phyloP scores from a whole-genome alignment of 2,329 filamentous ascomycete species.

The Aureobasidium pullulans region DNA sequence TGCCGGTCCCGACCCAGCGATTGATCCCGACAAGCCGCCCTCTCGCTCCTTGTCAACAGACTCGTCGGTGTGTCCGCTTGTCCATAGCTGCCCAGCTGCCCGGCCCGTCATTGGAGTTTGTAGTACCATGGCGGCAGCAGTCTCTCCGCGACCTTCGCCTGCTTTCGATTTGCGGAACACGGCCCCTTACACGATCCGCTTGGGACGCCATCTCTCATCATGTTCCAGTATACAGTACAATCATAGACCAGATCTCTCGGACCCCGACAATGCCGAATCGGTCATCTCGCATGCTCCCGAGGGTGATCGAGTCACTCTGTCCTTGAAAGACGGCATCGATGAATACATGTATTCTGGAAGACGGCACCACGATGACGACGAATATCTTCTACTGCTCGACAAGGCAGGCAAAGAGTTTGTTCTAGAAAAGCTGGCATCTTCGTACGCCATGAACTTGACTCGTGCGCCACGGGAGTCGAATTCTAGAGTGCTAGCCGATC shows the following conservation, averaged over 20 bases:
- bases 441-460: slow-evolving; percentile 79
- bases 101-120: background rate
- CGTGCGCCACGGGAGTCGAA: slow-evolving; percentile 60
- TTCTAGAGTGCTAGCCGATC: slow-evolving; percentile 54
- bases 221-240: slow-evolving; percentile 32
- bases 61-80: slow-evolving; percentile 2
- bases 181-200: slow-evolving; percentile 12
- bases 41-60: background rate
- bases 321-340: slow-evolving; percentile 23
- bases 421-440: slow-evolving; percentile 72
- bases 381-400: slow-evolving; percentile 77
- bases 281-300: slow-evolving; percentile 16
- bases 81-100: background rate
- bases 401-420: slow-evolving; percentile 66
- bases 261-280: slow-evolving; percentile 24
- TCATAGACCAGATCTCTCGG: slow-evolving; percentile 34
- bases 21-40: background rate
- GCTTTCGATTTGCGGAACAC: slow-evolving; percentile 12
- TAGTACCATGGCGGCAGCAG: slow-evolving; percentile 7
- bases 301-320: slow-evolving; percentile 14
- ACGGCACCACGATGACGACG: slow-evolving; percentile 51
- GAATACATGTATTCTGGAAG: slow-evolving; percentile 35
- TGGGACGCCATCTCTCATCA: slow-evolving; percentile 8
- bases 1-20: background rate
- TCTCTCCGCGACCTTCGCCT: slow-evolving; percentile 4